Percentiles rank a stretch among this genome's conserved stretches.
These are phyloP conservation scores for Lachancea mirantina DNA, from an alignment of 805 yeast species.

Conservation along the genomic window DNA sequence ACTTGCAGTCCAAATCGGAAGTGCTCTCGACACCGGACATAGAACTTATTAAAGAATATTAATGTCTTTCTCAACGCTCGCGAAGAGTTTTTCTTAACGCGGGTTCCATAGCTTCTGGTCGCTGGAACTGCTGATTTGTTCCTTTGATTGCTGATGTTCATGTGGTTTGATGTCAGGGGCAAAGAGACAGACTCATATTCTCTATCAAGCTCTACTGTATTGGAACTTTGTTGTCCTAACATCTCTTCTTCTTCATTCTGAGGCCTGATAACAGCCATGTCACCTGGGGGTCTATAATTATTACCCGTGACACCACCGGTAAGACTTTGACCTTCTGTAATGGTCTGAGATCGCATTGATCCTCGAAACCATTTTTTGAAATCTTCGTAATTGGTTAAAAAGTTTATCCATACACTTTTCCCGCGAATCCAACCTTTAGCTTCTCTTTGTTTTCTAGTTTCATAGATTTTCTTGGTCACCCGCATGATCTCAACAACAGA, in stretches of 20 bases:
- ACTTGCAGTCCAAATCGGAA: constrained; percentile 42
- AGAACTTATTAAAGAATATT: constrained; percentile 14
- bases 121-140: not conserved
- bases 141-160: not conserved
- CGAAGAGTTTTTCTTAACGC: no score
- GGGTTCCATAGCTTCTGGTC: not conserved
- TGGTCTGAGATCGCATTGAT: constrained; percentile 4
- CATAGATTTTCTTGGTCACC: constrained; percentile 27
- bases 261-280: constrained; percentile 22
- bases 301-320: constrained; percentile 23
- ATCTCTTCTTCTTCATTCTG: constrained; percentile 23
- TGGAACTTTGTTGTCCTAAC: constrained; percentile 17
- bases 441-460: constrained; percentile 29
- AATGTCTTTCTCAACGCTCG: not conserved
- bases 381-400: constrained; percentile 29
- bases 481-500: constrained; percentile 29
- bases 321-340: constrained; percentile 33
- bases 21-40: constrained; percentile 27
- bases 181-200: no score
- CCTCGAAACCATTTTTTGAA: constrained; percentile 35
- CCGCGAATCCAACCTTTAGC: constrained; percentile 33
- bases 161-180: no score
- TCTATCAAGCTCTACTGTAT: constrained; percentile 1
- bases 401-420: constrained; percentile 38
- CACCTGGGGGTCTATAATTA: constrained; percentile 8